Conservation (phyloP, 2,329 filamentous ascomycete species). For the Exophiala alcalophila region DNA sequence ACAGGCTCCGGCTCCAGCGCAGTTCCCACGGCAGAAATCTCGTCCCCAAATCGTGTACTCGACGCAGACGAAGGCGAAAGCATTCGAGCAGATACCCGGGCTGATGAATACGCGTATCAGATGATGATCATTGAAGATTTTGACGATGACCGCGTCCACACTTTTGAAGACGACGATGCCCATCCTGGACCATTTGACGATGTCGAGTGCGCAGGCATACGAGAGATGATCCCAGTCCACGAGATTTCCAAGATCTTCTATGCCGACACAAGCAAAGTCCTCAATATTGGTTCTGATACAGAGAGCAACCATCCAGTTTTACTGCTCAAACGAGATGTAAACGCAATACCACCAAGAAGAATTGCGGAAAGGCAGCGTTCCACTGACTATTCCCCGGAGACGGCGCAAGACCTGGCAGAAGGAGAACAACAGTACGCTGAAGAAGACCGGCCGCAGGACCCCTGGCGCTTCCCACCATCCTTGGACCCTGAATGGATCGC, state of each 20-base stretch:
- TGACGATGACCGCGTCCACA: slow-evolving; percentile 67
- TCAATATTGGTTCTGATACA: slow-evolving; percentile 72
- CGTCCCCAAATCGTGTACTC: slow-evolving; percentile 3
- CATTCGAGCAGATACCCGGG: slow-evolving; percentile 42
- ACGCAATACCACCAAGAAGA: slow-evolving; percentile 60
- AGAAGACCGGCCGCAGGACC: slow-evolving; percentile 33
- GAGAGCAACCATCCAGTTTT: slow-evolving; percentile 71
- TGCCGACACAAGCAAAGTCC: slow-evolving; percentile 81
- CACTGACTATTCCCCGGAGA: slow-evolving; percentile 33
- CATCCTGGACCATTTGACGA: slow-evolving; percentile 60
- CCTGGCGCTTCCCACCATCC: slow-evolving; percentile 66
- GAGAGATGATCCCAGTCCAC: slow-evolving; percentile 66
- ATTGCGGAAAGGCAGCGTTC: slow-evolving; percentile 50
- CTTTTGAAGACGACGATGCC: slow-evolving; percentile 58
- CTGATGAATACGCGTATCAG: slow-evolving; percentile 73
- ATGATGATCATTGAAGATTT: slow-evolving; percentile 80
- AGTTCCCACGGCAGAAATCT: slow-evolving; percentile 34
- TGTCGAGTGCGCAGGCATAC: slow-evolving; percentile 60
- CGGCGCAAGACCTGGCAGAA: slow-evolving; percentile 32
- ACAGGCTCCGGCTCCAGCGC: slow-evolving; percentile 33
- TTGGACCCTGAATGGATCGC: slow-evolving; percentile 90
- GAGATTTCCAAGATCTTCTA: slow-evolving; percentile 90
- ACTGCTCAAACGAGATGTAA: slow-evolving; percentile 67
- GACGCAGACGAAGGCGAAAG: slow-evolving; percentile 23
- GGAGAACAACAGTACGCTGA: slow-evolving; percentile 30